Evolutionary conservation across 2,329 filamentous ascomycete species (phyloP).

Genomic region (Cladosporium phlei): DNA sequence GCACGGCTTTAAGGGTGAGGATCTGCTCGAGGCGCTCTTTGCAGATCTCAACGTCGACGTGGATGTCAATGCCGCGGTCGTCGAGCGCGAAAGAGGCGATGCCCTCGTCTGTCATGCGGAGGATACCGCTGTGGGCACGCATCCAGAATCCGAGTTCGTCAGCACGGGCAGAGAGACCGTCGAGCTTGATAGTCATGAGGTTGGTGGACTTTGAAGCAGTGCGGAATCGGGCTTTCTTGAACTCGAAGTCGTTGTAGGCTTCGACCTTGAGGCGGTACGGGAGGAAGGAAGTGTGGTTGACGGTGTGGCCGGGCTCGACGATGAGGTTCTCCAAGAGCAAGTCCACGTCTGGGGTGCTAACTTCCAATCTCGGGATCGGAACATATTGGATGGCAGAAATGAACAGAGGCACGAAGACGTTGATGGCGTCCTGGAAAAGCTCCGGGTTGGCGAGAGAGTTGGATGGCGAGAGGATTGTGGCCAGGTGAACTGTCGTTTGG

Average conservation of each 20-base stretch:
- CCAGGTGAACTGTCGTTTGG: conserved; percentile 62
- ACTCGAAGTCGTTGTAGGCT: conserved; percentile 80
- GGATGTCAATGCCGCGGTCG: conserved; percentile 79
- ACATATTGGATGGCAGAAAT: conserved; percentile 78
- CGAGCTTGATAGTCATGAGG: conserved; percentile 69
- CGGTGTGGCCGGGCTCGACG: conserved; percentile 76
- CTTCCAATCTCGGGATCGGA: conserved; percentile 84
- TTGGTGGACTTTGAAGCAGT: conserved; percentile 64
- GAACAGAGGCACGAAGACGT: conserved; percentile 74
- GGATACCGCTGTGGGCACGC: conserved; percentile 68
- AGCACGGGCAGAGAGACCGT: conserved; percentile 77
- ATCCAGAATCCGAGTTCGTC: conserved; percentile 89
- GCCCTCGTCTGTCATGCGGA: conserved; percentile 74
- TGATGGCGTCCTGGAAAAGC: conserved; percentile 68
- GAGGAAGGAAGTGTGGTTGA: conserved; percentile 83
- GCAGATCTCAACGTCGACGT: conserved; percentile 77
- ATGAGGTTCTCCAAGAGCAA: conserved; percentile 86
- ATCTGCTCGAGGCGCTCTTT: conserved; percentile 75
- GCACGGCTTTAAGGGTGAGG: conserved; percentile 68
- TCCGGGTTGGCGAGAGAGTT: conserved; percentile 63
- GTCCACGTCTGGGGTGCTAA: conserved; percentile 77
- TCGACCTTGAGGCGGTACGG: conserved; percentile 77
- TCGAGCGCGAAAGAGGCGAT: conserved; percentile 83
- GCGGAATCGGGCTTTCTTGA: conserved; percentile 69
- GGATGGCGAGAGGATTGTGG: conserved; percentile 63